Base-by-base conservation (phyloP, 164 flowering plant species). In the Stephania yunnanensis region DNA sequence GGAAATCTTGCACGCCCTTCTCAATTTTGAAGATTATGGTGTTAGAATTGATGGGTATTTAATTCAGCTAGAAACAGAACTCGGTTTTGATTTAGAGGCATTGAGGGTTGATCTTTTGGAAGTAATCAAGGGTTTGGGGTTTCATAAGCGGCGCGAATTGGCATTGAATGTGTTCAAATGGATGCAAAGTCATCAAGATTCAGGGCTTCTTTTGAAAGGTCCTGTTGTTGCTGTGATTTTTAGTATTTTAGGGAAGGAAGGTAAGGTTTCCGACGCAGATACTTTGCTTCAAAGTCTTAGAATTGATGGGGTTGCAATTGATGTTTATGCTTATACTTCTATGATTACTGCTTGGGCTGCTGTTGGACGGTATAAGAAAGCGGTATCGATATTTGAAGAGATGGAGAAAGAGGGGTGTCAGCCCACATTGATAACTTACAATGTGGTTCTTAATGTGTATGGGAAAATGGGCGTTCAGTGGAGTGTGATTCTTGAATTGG, bases 391-490 rank as follows among this genome's bases (percentile, higher is more conserved):
- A 22, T 90, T 90, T 79, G 81, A 82, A 82, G 88, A 84, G 78
- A 92, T 93, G 97, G 87, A 86, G 79, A 94, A 89, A 65, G 93
- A 87, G 70, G 99, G 95, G 1, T 90, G 92, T 61, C 80, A 72
- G 36, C 97, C 98, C 15, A 93, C 89, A 72, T 85, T 95, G 81
- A 85, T 95, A 46, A 95, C 98, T 46, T 95, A 95, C 71, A 95
- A 91, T 82, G 92, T 90, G 66, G 81, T 93, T 73, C 81, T 95
- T 82, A 88, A 95, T 84, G 94, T 91, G 52, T 92, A 89, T 83
- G 97, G 99, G 50, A 95, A 93, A 79, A 91, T 95, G 98, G 98
- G 98, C 6, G 88, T 85, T 87, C 92, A 94, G 22, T 93, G 99
- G 99, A 81, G 75, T 79, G 84, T 79, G 78, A 87, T 91, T 77